Evolutionary conservation across 2,329 filamentous ascomycete species (phyloP).

Genomic region (Talaromyces sp.): DNA sequence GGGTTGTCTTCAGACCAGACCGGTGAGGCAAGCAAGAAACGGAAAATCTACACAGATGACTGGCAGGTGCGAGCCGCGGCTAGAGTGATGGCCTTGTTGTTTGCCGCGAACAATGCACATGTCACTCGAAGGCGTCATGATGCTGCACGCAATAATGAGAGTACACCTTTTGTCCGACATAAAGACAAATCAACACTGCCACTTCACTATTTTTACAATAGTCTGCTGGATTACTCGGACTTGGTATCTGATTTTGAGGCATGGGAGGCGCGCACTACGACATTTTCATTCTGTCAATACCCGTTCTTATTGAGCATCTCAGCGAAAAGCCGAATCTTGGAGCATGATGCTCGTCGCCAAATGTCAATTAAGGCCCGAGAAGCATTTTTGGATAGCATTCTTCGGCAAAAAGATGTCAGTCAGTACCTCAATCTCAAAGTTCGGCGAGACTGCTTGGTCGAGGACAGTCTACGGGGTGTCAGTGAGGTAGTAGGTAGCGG

Average conservation of each 20-base stretch:
- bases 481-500: slow-evolving; percentile 78
- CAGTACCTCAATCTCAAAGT: slow-evolving; percentile 75
- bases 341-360: slow-evolving; percentile 80
- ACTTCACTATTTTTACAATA: slow-evolving; percentile 83
- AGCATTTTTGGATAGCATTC: slow-evolving; percentile 85
- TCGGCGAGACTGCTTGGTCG: slow-evolving; percentile 77
- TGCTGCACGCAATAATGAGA: background rate
- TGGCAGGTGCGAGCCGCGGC: slow-evolving; percentile 85
- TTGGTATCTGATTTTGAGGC: slow-evolving; percentile 79
- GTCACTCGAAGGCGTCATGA: slow-evolving; percentile 36
- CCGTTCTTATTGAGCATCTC: slow-evolving; percentile 89
- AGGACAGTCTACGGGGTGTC: slow-evolving; percentile 80
- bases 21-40: slow-evolving; percentile 32
- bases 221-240: slow-evolving; percentile 79
- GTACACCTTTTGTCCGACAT: slow-evolving; percentile 3
- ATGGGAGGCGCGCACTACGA: slow-evolving; percentile 71
- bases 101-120: slow-evolving; percentile 69
- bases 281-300: slow-evolving; percentile 87
- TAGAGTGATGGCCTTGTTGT: slow-evolving; percentile 73
- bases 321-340: slow-evolving; percentile 85
- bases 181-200: slow-evolving; percentile 58
- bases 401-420: slow-evolving; percentile 67
- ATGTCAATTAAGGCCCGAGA: slow-evolving; percentile 87
- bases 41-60: slow-evolving; percentile 66
- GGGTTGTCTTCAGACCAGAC: slow-evolving; percentile 1